phyloP scores from a whole-genome alignment of 2,329 filamentous ascomycete genomes.

The Paecilomyces variotii region DNA sequence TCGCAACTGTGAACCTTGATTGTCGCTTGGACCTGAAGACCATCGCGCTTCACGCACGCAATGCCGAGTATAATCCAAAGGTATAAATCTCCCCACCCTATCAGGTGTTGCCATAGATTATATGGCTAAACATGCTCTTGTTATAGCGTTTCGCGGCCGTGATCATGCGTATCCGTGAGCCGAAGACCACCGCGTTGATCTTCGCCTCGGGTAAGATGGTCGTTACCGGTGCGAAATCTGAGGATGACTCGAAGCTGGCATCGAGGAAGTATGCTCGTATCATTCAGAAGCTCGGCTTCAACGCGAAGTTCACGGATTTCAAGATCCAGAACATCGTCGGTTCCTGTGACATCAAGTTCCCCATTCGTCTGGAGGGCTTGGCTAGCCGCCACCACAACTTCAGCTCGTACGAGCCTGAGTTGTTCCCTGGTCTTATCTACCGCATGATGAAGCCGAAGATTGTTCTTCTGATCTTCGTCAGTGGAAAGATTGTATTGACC shows the following conservation, averaged over 20 bases:
- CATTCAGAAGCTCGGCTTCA: constrained; percentile 99
- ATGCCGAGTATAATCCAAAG: constrained; percentile 98
- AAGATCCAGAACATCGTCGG: constrained; percentile 99
- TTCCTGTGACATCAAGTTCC: constrained; percentile 98
- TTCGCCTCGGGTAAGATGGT: constrained; percentile 99
- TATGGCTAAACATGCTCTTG: constrained; percentile 38
- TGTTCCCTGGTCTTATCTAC: constrained; percentile 99
- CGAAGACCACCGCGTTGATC: constrained; percentile 96
- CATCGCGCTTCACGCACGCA: constrained; percentile 94
- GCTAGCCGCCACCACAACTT: constrained; percentile 98
- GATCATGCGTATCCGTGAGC: constrained; percentile 99
- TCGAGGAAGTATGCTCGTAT: constrained; percentile 97
- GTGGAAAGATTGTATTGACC: constrained; percentile 94
- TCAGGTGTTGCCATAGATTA: constrained; percentile 26
- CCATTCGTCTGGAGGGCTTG: constrained; percentile 90
- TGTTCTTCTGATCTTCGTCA: constrained; percentile 94
- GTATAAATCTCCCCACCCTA: constrained; percentile 47
- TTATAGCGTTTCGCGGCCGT: constrained; percentile 92
- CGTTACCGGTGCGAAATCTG: constrained; percentile 93
- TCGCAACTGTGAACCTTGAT: constrained; percentile 96
- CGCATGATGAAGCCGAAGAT: constrained; percentile 99
- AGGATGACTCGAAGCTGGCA: constrained; percentile 95
- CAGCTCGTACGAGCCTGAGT: constrained; percentile 95
- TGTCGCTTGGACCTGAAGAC: constrained; percentile 98
- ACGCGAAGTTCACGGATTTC: constrained; percentile 99